phyloP scores from a whole-genome alignment of 768 basidiomycete species.

The Macrolepiota albuminosa region DNA sequence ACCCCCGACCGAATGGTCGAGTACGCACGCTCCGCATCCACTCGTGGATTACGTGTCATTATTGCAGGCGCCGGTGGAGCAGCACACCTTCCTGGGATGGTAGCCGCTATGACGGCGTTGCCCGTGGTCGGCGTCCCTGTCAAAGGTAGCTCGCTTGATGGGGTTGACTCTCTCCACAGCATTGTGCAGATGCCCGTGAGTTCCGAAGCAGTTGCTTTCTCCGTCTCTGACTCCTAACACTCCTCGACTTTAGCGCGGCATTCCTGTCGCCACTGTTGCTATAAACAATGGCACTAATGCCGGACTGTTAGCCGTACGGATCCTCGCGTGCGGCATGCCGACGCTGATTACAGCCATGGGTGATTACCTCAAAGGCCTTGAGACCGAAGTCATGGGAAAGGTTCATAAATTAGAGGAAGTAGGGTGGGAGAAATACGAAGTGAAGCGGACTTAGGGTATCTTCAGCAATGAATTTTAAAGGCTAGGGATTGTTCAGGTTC shows the following conservation, averaged over 20 bases:
- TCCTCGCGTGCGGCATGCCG: slow-evolving; percentile 76
- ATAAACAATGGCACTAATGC: slow-evolving; percentile 96
- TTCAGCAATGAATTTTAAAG: too few relatives aligned
- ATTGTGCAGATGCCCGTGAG: slow-evolving; percentile 99
- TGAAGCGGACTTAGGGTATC: slow-evolving; percentile 25
- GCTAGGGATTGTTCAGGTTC: too few relatives aligned
- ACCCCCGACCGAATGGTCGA: slow-evolving; percentile 83
- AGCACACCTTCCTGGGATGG: slow-evolving; percentile 98
- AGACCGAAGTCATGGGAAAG: slow-evolving; percentile 76
- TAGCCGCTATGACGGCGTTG: slow-evolving; percentile 87
- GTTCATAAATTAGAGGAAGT: slow-evolving; percentile 68
- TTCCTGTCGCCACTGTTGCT: slow-evolving; percentile 96
- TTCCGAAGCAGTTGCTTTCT: slow-evolving; percentile 12
- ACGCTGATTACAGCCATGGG: slow-evolving; percentile 63
- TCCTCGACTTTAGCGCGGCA: slow-evolving; percentile 62
- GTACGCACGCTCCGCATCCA: slow-evolving; percentile 72
- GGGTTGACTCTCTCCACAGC: slow-evolving; percentile 94
- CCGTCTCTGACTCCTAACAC: slow-evolving; percentile 1
- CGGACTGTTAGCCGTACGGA: slow-evolving; percentile 84
- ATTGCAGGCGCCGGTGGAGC: slow-evolving; percentile 99
- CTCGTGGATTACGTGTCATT: slow-evolving; percentile 65
- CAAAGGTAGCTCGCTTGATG: slow-evolving; percentile 89
- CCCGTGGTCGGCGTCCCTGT: slow-evolving; percentile 98
- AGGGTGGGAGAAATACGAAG: slow-evolving; percentile 85
- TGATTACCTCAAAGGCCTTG: slow-evolving; percentile 61